Evolutionary conservation across 441 rosid genomes (phyloP), one percentile per base, ranked within the genome.

Genomic region (Jatropha podagrica): DNA sequence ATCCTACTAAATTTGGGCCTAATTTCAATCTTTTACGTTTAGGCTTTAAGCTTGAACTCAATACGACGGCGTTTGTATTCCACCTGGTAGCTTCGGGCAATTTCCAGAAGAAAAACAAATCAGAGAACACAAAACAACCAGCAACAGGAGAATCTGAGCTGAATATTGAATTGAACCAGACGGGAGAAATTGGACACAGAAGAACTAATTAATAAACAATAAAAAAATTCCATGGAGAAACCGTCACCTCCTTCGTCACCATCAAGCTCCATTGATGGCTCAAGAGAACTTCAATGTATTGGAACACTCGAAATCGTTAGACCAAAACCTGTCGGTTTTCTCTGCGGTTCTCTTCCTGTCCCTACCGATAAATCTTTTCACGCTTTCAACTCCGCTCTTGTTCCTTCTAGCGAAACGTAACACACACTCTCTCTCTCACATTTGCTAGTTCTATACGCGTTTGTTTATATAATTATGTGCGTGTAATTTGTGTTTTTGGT

Each of bases 331-430:
- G 83, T 89, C 0, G 95, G 97, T 32, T 95, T 95, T 77, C 95
- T 92, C 78, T 92, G 97, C 55, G 98, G 98, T 42, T 90, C 97
- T 5, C 88, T 95, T 27, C 98, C 97, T 18, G 97, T 95, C 72
- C 89, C 89, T 11, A 90, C 97, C 14, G 97, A 95, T 75, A 87
- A 80, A 40, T 85, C 97, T 4, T 92, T 90, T 63, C 91, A 84
- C 8, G 80, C 87, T 65, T 87, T 92, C 81, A 85, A 85, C 81
- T 71, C 93, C 2, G 92, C 90, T 74, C 94, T 90, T 61, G 80
- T 92, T 38, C 98, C 95, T 11, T 86, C 94, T 56, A 84, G 78
- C 73, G 90, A 87, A 69, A 80, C 87, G 98, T 92, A 81, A 15
- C 49, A 9, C 4, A 17, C 5, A 14, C 42, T 48, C 23, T 18